Base-by-base conservation (phyloP, 371 early-diverging fungal species). In the Haplosporangium sp. region DNA sequence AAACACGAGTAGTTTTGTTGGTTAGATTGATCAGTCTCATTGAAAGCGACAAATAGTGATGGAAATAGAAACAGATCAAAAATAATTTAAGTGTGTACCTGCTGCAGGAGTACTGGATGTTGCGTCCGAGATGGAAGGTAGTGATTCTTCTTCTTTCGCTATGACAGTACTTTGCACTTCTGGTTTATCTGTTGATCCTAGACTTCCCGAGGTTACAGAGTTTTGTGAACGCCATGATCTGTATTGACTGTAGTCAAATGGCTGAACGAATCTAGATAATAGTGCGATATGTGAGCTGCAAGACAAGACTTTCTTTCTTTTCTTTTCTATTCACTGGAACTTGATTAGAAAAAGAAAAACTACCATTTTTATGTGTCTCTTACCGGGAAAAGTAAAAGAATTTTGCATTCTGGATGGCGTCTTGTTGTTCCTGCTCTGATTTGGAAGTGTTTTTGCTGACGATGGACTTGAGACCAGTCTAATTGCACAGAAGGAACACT, bases 311-410 rank as follows among this genome's bases (percentile, higher is more conserved):
- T 27, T 27, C 27, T 27, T 27, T 27, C 27, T 27, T 27, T 27
- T 27, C 27, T 27, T 27, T 27, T 27, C 27, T 27, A 27, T 27
- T 27, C 27, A 27, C 27, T 27, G 27, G 27, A 8, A 13, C 15
- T 61, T 42, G 61, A n/a, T 38, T 17, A 38, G 35, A 62, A 47
- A 8, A 52, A 38, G 27, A 53, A 38, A 50, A 53, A 39, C 27
- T 20, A 47, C 13, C 5, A 17, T 52, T 27, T 27, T 27, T 27
- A 27, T 27, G 0, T 7, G 6, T 10, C n/a, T 5, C 38, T 44
- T 78, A 78, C 79, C 79, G 69, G 4, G 74, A 52, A 71, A 67
- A 78, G 34, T 78, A 78, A 64, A 78, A 78, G 58, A 63, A 74
- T 59, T 63, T 73, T 15, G 79, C 79, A 17, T 71, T 78, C 8